Conservation (phyloP, 805 yeast genomes). For the Nakazawaea molendinolei region DNA sequence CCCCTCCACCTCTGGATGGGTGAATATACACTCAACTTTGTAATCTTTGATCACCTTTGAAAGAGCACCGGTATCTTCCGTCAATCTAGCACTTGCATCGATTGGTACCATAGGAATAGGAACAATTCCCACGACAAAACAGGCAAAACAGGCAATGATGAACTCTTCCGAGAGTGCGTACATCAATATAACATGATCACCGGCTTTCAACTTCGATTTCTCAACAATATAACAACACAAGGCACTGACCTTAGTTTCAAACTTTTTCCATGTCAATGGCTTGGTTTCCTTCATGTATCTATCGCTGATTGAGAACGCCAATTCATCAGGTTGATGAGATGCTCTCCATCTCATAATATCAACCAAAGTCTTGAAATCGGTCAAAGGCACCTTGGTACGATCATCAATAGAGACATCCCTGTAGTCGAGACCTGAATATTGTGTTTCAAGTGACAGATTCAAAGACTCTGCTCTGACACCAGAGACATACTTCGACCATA, state of each 20-base stretch:
- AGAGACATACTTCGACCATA: slow-evolving; percentile 78
- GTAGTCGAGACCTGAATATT: slow-evolving; percentile 75
- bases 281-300: slow-evolving; percentile 39
- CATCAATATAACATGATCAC: slow-evolving; percentile 72
- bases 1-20: slow-evolving; percentile 70
- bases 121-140: slow-evolving; percentile 72
- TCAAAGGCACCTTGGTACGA: slow-evolving; percentile 64
- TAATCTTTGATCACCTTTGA: slow-evolving; percentile 62
- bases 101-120: slow-evolving; percentile 75
- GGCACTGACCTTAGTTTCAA: slow-evolving; percentile 71
- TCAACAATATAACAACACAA: slow-evolving; percentile 65
- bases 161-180: slow-evolving; percentile 86
- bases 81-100: slow-evolving; percentile 56
- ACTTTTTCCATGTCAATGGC: slow-evolving; percentile 70
- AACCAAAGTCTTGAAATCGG: slow-evolving; percentile 63
- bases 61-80: slow-evolving; percentile 69
- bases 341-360: slow-evolving; percentile 80
- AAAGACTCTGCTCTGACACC: slow-evolving; percentile 55
- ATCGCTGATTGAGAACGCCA: slow-evolving; percentile 54
- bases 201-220: slow-evolving; percentile 57
- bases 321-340: slow-evolving; percentile 63
- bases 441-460: slow-evolving; percentile 53
- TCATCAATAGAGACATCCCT: slow-evolving; percentile 74
- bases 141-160: slow-evolving; percentile 77
- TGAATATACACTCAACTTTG: slow-evolving; percentile 64